Percentiles rank a stretch among this genome's conserved stretches.
phyloP scores from a whole-genome alignment of 345 rosid genomes.

The Corchorus olitorius region DNA sequence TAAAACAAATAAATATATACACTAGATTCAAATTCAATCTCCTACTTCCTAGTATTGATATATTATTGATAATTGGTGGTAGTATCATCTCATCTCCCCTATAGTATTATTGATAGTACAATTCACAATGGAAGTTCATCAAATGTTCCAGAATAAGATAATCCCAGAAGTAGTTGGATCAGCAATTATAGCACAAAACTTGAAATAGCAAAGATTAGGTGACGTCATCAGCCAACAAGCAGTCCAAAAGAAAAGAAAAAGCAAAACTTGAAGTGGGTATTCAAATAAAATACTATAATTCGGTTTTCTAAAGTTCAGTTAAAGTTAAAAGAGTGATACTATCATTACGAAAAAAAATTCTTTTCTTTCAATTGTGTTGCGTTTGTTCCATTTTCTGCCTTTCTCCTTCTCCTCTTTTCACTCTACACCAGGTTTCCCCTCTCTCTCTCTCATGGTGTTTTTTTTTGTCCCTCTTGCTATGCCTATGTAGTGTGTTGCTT shows the following conservation, averaged over 20 bases:
- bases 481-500: not conserved
- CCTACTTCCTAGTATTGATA: no score
- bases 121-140: no score
- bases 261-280: no score
- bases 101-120: not conserved
- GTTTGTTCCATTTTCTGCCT: not conserved
- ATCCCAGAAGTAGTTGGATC: no score
- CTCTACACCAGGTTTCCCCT: not conserved
- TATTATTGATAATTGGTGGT: no score
- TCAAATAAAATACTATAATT: not conserved
- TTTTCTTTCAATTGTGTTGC: not conserved
- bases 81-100: no score
- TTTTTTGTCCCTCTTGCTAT: no score
- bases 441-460: not conserved
- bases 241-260: no score
- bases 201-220: not conserved
- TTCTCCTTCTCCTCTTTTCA: not conserved
- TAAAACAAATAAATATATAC: no score
- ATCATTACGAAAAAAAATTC: conserved; percentile 8
- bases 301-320: no score
- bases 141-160: no score
- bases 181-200: not conserved
- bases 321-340: not conserved
- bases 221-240: not conserved
- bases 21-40: no score